Evolutionary conservation across 345 rosid genomes (phyloP).

Genomic region (Brassica rapa): DNA sequence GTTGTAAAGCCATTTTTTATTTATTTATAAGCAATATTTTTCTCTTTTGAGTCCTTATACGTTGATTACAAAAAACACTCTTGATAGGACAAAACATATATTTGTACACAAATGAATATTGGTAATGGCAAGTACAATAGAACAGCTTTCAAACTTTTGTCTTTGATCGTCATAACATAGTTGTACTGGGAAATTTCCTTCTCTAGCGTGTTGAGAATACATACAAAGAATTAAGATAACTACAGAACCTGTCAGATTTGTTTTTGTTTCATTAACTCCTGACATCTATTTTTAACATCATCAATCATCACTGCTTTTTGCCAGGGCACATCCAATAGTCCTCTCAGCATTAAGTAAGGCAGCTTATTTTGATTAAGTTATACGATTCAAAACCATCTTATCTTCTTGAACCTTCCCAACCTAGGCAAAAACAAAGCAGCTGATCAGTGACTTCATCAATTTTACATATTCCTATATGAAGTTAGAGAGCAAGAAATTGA

Average conservation of each 20-base stretch:
- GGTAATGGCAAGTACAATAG: neutral
- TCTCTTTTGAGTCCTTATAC: neutral
- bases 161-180: neutral
- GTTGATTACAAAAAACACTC: neutral
- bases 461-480: too few relatives aligned
- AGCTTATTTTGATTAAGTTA: neutral
- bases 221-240: neutral
- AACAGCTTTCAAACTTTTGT: neutral
- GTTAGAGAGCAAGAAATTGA: neutral
- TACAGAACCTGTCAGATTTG: neutral
- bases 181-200: neutral
- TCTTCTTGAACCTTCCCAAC: neutral
- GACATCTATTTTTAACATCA: neutral
- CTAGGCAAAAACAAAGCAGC: neutral
- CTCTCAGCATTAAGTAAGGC: neutral
- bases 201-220: neutral
- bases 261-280: neutral
- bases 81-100: neutral
- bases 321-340: neutral
- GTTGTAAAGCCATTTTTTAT: neutral
- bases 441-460: neutral
- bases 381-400: neutral
- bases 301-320: neutral
- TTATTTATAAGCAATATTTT: too few relatives aligned
- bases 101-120: neutral